Evolutionary conservation across 2,329 filamentous ascomycete genomes (phyloP), one percentile per base, ranked within the genome.

Genomic region (Penicillium glabrum): DNA sequence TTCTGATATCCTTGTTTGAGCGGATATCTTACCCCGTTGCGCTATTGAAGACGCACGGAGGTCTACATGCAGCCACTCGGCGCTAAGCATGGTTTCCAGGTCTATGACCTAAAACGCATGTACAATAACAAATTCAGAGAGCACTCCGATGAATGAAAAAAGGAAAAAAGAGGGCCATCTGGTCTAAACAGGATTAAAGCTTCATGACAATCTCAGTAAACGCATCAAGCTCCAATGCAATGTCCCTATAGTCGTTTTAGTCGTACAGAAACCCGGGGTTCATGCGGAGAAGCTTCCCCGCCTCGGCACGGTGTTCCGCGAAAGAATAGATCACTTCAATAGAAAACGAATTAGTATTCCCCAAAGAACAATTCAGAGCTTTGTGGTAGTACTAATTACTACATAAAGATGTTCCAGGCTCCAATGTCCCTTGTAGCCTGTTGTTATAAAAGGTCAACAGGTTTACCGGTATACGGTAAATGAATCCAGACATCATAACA

Each of bases 151-250:
- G 21, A 58, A 61, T 62, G 44, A 59, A 67, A 67, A 68, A 53
- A 35, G 49, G 53, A 61, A 66, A 68, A 65, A 62, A 56, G 46
- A 59, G 57, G 66, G 53, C 56, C 57, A 23, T 55, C 55, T 62
- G 59, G 57, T 58, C 60, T 59, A 51, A 51, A 51, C 10, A 24
- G 27, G 37, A 27, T 23, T 14, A 10, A 41, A 41, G 19, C 37
- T 37, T 1, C 31, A 39, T 19, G n/a, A 3, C 35, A 39, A 10
- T 5, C 9, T 10, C 10, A n/a, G 16, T 39, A 3, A 19, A 39
- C 5, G 10, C 2, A 39, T 39, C 14, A 33, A 33, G 31, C 31
- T 33, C 14, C 31, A 14, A 33, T 7, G 5, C 31, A 16, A 33
- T 14, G 14, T 16, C 35, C 2, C 3, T 39, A 6, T 39, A 19